phyloP scores from a whole-genome alignment of 2,329 filamentous ascomycete genomes.

The Westerdykella sp. region DNA sequence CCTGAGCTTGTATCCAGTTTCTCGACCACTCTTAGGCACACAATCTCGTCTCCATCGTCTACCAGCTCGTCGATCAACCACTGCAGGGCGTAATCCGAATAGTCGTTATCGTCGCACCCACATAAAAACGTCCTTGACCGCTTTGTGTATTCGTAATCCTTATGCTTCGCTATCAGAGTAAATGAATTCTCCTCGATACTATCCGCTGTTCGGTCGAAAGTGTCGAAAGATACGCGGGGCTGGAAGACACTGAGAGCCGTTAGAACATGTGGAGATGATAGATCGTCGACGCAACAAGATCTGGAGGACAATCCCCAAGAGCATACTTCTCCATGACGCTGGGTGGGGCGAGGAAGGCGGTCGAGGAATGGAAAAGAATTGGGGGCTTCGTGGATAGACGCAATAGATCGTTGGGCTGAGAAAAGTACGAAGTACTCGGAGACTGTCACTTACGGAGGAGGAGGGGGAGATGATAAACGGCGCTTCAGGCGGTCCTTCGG shows the following conservation, averaged over 20 bases:
- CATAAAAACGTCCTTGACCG: slow-evolving; percentile 85
- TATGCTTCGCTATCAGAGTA: slow-evolving; percentile 78
- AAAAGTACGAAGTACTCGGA: neutral
- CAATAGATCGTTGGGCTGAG: slow-evolving; percentile 10
- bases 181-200: slow-evolving; percentile 57
- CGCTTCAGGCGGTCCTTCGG: slow-evolving; percentile 29
- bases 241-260: slow-evolving; percentile 52
- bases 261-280: slow-evolving; percentile 1
- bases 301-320: no score
- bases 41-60: slow-evolving; percentile 87
- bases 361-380: no score
- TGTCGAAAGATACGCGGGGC: slow-evolving; percentile 67
- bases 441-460: slow-evolving; percentile 36
- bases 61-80: slow-evolving; percentile 90
- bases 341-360: no score
- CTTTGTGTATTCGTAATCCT: slow-evolving; percentile 73
- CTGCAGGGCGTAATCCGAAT: slow-evolving; percentile 85
- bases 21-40: slow-evolving; percentile 83
- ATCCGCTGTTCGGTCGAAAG: slow-evolving; percentile 62
- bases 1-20: slow-evolving; percentile 67
- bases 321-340: no score
- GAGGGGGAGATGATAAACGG: slow-evolving; percentile 37
- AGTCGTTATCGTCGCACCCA: slow-evolving; percentile 83
- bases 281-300: no score
- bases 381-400: neutral